phyloP scores from a whole-genome alignment of 164 flowering plant species.

The Stephania cephalantha region DNA sequence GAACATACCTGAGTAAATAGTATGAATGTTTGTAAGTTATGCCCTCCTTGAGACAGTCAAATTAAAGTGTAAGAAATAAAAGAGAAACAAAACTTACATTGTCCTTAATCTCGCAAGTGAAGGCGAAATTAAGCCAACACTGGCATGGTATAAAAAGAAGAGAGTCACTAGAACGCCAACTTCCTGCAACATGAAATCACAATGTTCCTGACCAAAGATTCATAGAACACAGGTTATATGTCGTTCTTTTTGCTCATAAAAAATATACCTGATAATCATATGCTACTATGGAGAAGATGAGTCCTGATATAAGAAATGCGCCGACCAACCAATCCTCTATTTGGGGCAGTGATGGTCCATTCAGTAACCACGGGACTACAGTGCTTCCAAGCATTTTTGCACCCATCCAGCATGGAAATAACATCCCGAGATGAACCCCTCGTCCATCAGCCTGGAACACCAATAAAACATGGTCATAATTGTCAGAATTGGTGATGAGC shows the following conservation, averaged over 20 bases:
- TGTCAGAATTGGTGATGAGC: not conserved
- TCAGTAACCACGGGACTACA: constrained; percentile 61
- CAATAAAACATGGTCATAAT: not conserved
- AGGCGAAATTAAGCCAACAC: constrained; percentile 66
- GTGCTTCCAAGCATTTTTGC: constrained; percentile 94
- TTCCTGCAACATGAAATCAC: constrained; percentile 49
- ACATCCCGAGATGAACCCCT: constrained; percentile 65
- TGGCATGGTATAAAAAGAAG: constrained; percentile 70
- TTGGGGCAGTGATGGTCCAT: constrained; percentile 47
- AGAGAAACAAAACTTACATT: constrained; percentile 33
- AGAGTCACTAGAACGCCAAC: constrained; percentile 59
- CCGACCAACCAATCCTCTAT: constrained; percentile 60
- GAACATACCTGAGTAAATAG: constrained; percentile 59
- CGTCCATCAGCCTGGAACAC: constrained; percentile 91
- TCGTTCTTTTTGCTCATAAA: not conserved
- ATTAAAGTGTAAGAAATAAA: not conserved
- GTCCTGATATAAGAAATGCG: constrained; percentile 47
- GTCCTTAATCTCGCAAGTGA: constrained; percentile 89
- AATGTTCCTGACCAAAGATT: not conserved
- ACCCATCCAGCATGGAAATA: constrained; percentile 85
- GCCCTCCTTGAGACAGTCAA: not conserved
- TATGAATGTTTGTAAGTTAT: not conserved
- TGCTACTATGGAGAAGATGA: constrained; percentile 55
- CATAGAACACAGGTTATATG: not conserved
- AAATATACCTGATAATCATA: constrained; percentile 87